Base-by-base conservation (phyloP, 2,329 filamentous ascomycete genomes). In the Calonectria pseudoturangicola region DNA sequence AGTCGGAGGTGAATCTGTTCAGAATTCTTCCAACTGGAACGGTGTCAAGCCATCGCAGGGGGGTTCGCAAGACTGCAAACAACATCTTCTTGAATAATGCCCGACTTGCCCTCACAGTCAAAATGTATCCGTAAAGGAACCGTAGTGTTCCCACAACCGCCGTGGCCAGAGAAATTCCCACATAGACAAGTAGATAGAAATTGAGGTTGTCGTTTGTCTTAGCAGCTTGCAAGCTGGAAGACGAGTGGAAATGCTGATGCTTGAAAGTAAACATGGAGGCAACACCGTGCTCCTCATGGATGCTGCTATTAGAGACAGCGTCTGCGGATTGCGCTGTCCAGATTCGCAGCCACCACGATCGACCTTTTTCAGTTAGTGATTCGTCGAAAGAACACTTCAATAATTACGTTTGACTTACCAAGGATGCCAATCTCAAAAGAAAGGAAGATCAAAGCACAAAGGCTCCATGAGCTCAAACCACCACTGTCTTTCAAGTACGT, bases 11-110 rank as follows among this genome's bases (percentile, higher is more conserved):
- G 81, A 96, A 95, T 2, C 94, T 89, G 83, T 96, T 96, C 25
- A 96, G 86, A 45, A 96, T 90, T 56, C 94, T 90, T 2, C 94
- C 94, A 1, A 95, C 87, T 0, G 94, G 94, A 0, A 95, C 92
- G 0, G 94, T 96, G 80, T 96, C 94, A 45, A 96, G 88, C 93
- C 93, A 95, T 73, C 93, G 88, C n/a, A 96, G 86, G 1, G 93
- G 94, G 7, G 94, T 92, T 21, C 93, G 90, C 4, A 96, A 86
- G 13, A 96, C 88, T 0, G 90, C 88, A 75, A 90, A 91, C 51
- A 92, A 90, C 74, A 95, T 89, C 65, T 89, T 89, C 27, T 91
- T 88, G 75, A 95, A 96, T 4, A 96, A 86, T 54, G 85, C 85
- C 47, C 91, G 87, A n/a, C 93, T 95, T 3, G 93, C 93, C 71